These are phyloP conservation scores for Fraxinus ornus DNA, from an alignment of 305 asterid species.

Conservation along the genomic window DNA sequence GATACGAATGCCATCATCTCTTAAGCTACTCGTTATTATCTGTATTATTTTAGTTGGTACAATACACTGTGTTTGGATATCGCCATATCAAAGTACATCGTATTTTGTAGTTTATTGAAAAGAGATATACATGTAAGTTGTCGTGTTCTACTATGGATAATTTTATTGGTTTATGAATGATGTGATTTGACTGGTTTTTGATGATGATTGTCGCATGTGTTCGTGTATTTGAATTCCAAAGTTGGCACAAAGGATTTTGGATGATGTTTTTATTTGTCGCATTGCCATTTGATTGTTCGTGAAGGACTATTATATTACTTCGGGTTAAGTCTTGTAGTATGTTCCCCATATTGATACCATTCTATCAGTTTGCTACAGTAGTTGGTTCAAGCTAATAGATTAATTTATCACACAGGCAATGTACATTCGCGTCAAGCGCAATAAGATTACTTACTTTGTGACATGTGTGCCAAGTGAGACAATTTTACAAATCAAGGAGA, in stretches of 20 bases:
- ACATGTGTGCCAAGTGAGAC: conserved; percentile 89
- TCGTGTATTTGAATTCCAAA: conserved; percentile 5
- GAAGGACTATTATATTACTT: neutral
- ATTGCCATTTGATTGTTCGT: conserved; percentile 5
- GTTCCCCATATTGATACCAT: neutral
- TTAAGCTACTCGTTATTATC: neutral
- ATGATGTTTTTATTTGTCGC: neutral
- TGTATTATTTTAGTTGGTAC: neutral
- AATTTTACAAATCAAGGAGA: conserved; percentile 69
- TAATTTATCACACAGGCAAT: conserved; percentile 51
- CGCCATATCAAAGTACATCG: neutral
- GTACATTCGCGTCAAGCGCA: conserved; percentile 89
- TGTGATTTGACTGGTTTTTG: neutral
- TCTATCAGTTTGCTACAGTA: conserved; percentile 10
- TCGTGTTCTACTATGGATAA: neutral
- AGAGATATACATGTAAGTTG: neutral
- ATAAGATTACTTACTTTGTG: conserved; percentile 78
- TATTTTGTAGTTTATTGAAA: neutral
- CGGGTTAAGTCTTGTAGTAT: neutral
- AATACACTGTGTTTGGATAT: neutral
- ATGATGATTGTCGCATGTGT: neutral
- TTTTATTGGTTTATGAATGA: neutral
- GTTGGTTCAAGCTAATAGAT: conserved; percentile 9
- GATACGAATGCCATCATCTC: neutral
- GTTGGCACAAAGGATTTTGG: conserved; percentile 5